phyloP scores from a whole-genome alignment of 805 yeast genomes.

The Hemisphaericaspora nanyangensis region DNA sequence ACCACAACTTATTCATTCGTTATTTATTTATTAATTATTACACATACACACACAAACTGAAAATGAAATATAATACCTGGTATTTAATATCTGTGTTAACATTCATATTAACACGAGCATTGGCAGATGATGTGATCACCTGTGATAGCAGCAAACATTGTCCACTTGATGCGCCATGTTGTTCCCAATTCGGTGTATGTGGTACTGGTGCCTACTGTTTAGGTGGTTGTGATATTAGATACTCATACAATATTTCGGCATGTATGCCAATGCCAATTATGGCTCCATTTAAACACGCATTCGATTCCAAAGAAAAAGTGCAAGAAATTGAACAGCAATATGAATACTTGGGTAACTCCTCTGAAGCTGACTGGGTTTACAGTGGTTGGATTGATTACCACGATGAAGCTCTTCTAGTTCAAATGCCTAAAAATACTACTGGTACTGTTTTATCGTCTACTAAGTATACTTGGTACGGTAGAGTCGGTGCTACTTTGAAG shows the following conservation, averaged over 20 bases:
- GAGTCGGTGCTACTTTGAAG: slow-evolving; percentile 63
- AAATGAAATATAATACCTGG: not conserved
- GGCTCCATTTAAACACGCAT: slow-evolving; percentile 38
- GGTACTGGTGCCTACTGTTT: slow-evolving; percentile 77
- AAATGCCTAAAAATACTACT: slow-evolving; percentile 71
- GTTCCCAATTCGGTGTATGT: slow-evolving; percentile 76
- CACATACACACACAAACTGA: not conserved
- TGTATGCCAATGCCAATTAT: slow-evolving; percentile 89
- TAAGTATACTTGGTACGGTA: slow-evolving; percentile 84
- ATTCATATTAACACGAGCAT: not conserved
- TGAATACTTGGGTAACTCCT: slow-evolving; percentile 66
- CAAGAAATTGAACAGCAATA: slow-evolving; percentile 15
- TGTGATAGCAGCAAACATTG: slow-evolving; percentile 60
- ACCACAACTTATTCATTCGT: not conserved
- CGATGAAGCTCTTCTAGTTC: slow-evolving; percentile 55
- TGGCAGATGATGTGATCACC: slow-evolving; percentile 10
- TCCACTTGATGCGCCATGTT: slow-evolving; percentile 81
- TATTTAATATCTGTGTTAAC: not conserved
- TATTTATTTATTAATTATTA: not conserved
- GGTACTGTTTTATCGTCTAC: slow-evolving; percentile 84
- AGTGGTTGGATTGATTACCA: slow-evolving; percentile 50
- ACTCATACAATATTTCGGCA: slow-evolving; percentile 58
- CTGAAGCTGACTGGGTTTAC: slow-evolving; percentile 66
- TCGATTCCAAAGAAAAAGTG: slow-evolving; percentile 29
- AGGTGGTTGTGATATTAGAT: slow-evolving; percentile 83